Evolutionary conservation across 2,329 filamentous ascomycete genomes (phyloP).

Genomic region (Calonectria ilicicola): DNA sequence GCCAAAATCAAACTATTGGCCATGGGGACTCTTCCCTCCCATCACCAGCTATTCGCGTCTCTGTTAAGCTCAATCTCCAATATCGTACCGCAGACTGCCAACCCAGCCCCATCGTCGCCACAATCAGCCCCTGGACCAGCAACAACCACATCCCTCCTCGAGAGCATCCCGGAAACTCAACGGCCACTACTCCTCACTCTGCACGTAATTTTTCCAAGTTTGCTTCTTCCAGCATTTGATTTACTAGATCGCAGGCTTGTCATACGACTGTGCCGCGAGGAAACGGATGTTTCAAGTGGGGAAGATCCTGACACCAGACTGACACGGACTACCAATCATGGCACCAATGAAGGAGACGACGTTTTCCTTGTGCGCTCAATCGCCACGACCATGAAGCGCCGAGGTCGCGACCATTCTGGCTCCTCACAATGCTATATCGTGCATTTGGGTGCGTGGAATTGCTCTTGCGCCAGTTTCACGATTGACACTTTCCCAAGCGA

Average conservation of each 20-base stretch:
- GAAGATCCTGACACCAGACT: slow-evolving; percentile 14
- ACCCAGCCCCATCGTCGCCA: slow-evolving; percentile 1
- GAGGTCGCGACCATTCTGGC: slow-evolving; percentile 27
- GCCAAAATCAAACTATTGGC: background rate
- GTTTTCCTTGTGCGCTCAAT: slow-evolving; percentile 76
- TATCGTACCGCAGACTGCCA: slow-evolving; percentile 20
- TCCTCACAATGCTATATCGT: slow-evolving; percentile 72
- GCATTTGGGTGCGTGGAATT: slow-evolving; percentile 83
- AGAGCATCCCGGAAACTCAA: slow-evolving; percentile 44
- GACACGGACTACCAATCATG: background rate
- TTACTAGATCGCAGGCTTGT: slow-evolving; percentile 84
- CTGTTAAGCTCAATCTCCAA: slow-evolving; percentile 58
- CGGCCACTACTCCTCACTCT: slow-evolving; percentile 78
- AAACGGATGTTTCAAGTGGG: background rate
- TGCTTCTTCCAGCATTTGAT: slow-evolving; percentile 87
- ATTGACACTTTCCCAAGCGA: slow-evolving; percentile 73
- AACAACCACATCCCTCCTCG: slow-evolving; percentile 27
- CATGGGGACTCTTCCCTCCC: slow-evolving; percentile 49
- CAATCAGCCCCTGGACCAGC: slow-evolving; percentile 37
- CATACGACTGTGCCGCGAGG: slow-evolving; percentile 57
- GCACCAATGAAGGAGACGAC: slow-evolving; percentile 37
- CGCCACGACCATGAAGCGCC: slow-evolving; percentile 47
- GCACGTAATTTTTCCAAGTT: slow-evolving; percentile 85
- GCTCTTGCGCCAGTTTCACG: slow-evolving; percentile 87
- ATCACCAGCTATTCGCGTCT: slow-evolving; percentile 59